phyloP scores from a whole-genome alignment of 2,329 filamentous ascomycete species.

The Penicillium sp. region DNA sequence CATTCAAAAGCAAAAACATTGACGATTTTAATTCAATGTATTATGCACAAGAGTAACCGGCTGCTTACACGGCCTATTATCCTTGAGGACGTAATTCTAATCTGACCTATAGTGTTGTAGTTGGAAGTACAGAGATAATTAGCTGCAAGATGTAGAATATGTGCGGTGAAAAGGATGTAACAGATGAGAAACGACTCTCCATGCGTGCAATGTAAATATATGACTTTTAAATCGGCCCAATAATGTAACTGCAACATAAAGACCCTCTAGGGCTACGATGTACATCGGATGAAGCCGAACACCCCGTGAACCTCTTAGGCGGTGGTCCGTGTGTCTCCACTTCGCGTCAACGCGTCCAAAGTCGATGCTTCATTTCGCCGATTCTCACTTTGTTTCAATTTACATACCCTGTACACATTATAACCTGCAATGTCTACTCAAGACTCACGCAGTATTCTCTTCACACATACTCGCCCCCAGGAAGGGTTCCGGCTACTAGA shows the following conservation, averaged over 20 bases:
- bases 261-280: background rate
- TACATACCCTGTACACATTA: background rate
- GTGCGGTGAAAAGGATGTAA: background rate
- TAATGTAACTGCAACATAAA: background rate
- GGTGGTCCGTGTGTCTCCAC: constrained; percentile 33
- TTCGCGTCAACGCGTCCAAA: constrained; percentile 23
- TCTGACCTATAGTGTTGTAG: background rate
- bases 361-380: constrained; percentile 7
- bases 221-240: background rate
- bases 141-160: background rate
- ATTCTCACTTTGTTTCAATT: background rate
- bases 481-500: constrained; percentile 61
- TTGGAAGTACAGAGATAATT: background rate
- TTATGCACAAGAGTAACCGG: background rate
- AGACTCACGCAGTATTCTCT: constrained; percentile 36
- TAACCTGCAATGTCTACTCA: constrained; percentile 40
- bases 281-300: constrained; percentile 1
- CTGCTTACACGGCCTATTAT: background rate
- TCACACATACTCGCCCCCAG: constrained; percentile 46
- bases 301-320: constrained; percentile 25
- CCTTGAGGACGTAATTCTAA: background rate
- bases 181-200: background rate
- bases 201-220: background rate
- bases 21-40: background rate
- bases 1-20: constrained; percentile 4